These are phyloP conservation scores for Chaetomium fimeti DNA, from an alignment of 495 filamentous ascomycete genomes.

Conservation along the genomic window DNA sequence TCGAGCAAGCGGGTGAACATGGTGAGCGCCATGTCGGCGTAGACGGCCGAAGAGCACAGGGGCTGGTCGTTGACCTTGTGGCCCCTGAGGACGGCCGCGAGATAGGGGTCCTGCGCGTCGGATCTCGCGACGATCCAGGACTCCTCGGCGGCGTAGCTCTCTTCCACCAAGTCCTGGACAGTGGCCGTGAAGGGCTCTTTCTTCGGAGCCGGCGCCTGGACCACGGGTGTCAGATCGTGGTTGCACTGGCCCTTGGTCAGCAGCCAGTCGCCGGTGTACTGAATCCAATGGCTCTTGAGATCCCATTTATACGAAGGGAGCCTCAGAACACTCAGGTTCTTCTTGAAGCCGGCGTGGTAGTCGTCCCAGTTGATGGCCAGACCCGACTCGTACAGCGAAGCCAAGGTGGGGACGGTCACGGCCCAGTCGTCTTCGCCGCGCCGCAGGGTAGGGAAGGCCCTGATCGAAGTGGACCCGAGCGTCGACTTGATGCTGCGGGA, in stretches of 20 bases:
- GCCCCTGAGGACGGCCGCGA: slow-evolving; percentile 63
- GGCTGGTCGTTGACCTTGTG: slow-evolving; percentile 62
- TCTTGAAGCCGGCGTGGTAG: slow-evolving; percentile 65
- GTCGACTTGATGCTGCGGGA: slow-evolving; percentile 61
- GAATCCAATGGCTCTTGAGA: slow-evolving; percentile 76
- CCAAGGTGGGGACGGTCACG: slow-evolving; percentile 54
- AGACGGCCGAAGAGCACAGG: slow-evolving; percentile 54
- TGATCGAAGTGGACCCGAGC: slow-evolving; percentile 51
- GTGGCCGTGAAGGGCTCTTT: slow-evolving; percentile 38
- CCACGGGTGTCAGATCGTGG: slow-evolving; percentile 36
- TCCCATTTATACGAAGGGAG: slow-evolving; percentile 74
- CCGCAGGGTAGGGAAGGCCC: slow-evolving; percentile 51
- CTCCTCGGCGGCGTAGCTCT: slow-evolving; percentile 45
- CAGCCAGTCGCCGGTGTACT: slow-evolving; percentile 60
- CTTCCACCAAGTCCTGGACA: slow-evolving; percentile 52
- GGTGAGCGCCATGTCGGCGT: slow-evolving; percentile 70
- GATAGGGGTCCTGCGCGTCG: slow-evolving; percentile 44
- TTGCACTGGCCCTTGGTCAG: slow-evolving; percentile 57
- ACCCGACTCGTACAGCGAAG: slow-evolving; percentile 59
- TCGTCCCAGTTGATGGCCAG: slow-evolving; percentile 68
- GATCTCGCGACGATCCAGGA: neutral
- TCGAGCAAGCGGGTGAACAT: slow-evolving; percentile 61
- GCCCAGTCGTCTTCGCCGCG: slow-evolving; percentile 56
- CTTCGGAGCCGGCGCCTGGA: slow-evolving; percentile 11
- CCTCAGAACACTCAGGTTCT: slow-evolving; percentile 55